Conservation (phyloP, 306 rosid species). For the Quercus glauca region DNA sequence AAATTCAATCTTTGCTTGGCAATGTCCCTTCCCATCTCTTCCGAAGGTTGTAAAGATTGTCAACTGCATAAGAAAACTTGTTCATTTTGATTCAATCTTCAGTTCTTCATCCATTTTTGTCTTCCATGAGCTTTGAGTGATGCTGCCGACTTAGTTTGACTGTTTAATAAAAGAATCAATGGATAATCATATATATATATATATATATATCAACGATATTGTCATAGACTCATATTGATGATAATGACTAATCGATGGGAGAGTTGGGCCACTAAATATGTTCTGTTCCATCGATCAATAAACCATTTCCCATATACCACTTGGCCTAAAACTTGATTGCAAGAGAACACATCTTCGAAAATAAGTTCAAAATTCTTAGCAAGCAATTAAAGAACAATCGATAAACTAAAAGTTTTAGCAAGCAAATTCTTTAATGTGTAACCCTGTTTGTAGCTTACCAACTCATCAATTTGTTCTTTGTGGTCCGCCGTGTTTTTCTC, state of each 20-base stretch:
- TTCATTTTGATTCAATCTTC: not conserved
- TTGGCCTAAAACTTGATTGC: conserved; percentile 9
- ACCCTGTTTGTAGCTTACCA: conserved; percentile 46
- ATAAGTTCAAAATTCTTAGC: not conserved
- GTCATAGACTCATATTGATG: too few species aligned
- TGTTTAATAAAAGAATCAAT: not conserved
- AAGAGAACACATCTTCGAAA: not conserved
- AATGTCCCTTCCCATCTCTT: conserved; percentile 33
- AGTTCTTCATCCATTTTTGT: conserved; percentile 10
- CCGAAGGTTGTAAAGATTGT: conserved; percentile 9
- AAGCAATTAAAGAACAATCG: too few species aligned
- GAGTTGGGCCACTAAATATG: conserved; percentile 12
- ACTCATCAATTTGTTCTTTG: conserved; percentile 33
- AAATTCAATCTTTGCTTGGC: conserved; percentile 3
- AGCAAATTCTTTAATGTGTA: conserved; percentile 37
- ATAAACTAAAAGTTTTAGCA: conserved; percentile 1
- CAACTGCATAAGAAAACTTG: conserved; percentile 22
- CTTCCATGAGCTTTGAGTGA: conserved; percentile 12
- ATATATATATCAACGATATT: too few species aligned
- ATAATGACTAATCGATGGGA: conserved; percentile 29
- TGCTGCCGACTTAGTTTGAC: conserved; percentile 7
- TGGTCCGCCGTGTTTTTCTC: conserved; percentile 33
- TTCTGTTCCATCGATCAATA: conserved; percentile 5
- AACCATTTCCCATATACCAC: conserved; percentile 20
- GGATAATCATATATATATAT: not conserved